Percentiles rank a stretch among this genome's conserved stretches.
Conservation (phyloP, 768 basidiomycete species). For the Serendipita sp. region DNA sequence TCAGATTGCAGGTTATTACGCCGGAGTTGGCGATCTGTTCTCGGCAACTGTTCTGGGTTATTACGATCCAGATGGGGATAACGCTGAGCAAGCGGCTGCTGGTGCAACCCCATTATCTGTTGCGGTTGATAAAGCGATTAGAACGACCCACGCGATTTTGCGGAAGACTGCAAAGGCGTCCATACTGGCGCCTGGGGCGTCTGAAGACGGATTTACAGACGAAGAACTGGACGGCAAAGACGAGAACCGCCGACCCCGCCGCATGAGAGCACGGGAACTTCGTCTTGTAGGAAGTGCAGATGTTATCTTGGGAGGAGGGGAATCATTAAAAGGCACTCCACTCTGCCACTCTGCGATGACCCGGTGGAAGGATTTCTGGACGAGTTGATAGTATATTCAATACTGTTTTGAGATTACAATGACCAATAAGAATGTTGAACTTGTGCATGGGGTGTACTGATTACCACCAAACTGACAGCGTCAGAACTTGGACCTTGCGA, state of each 20-base stretch:
- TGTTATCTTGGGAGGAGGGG: conserved; percentile 26
- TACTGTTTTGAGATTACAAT: too few species aligned
- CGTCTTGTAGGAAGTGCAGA: conserved; percentile 65
- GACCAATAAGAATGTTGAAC: too few species aligned
- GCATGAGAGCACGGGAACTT: conserved; percentile 79
- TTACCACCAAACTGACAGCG: too few species aligned
- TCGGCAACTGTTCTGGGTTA: conserved; percentile 80
- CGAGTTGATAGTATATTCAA: not conserved
- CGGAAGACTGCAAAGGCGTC: conserved; percentile 43
- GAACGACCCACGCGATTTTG: conserved; percentile 61
- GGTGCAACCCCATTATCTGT: conserved; percentile 28
- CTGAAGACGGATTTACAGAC: conserved; percentile 31
- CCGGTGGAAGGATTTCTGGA: conserved; percentile 12
- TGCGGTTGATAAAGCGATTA: conserved; percentile 53
- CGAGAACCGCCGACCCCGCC: conserved; percentile 44
- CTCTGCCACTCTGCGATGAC: not conserved
- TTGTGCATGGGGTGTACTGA: too few species aligned
- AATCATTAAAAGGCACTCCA: not conserved
- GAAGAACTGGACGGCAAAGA: conserved; percentile 57
- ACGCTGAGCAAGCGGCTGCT: conserved; percentile 12
- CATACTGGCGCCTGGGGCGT: conserved; percentile 17
- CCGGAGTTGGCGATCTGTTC: conserved; percentile 94
- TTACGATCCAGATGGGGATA: conserved; percentile 24
- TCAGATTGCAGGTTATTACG: conserved; percentile 78
- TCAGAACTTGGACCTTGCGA: too few species aligned